Percentiles rank a stretch among this genome's conserved stretches.
Evolutionary conservation across 2,329 filamentous ascomycete species (phyloP).

Genomic region (Fusarium poae): DNA sequence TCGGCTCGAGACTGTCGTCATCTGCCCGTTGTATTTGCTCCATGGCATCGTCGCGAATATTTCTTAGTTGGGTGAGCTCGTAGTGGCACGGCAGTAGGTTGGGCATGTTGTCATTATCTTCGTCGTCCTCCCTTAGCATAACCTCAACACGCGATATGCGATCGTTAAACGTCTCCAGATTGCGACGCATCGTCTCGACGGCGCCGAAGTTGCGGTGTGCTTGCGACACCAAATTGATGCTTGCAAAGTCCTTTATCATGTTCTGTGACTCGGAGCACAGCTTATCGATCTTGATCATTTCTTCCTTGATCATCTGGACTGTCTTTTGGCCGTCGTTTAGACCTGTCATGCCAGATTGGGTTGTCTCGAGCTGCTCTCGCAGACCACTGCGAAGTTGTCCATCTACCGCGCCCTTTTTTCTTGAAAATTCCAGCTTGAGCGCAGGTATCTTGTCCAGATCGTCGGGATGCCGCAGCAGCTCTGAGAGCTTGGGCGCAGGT

Average conservation of each 20-base stretch:
- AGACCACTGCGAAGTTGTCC: conserved; percentile 89
- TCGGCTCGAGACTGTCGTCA: conserved; percentile 80
- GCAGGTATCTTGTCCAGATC: conserved; percentile 95
- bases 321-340: conserved; percentile 92
- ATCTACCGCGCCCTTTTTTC: conserved; percentile 94
- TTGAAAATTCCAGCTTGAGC: conserved; percentile 90
- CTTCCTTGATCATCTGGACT: conserved; percentile 93
- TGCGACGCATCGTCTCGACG: conserved; percentile 91
- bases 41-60: conserved; percentile 96
- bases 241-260: conserved; percentile 96
- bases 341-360: conserved; percentile 90
- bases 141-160: conserved; percentile 80
- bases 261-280: conserved; percentile 97
- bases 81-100: conserved; percentile 92
- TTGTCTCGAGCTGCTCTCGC: conserved; percentile 92
- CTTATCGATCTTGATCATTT: conserved; percentile 98
- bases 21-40: conserved; percentile 88
- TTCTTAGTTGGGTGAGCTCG: conserved; percentile 89
- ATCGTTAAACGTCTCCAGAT: conserved; percentile 87
- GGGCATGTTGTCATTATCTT: conserved; percentile 88
- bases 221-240: conserved; percentile 91
- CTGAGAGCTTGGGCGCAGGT: conserved; percentile 83
- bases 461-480: conserved; percentile 94
- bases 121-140: conserved; percentile 85
- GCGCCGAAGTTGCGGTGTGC: conserved; percentile 97